Evolutionary conservation across 139 green algal genomes (phyloP).

Genomic region (Edaphochlamys debaryana): DNA sequence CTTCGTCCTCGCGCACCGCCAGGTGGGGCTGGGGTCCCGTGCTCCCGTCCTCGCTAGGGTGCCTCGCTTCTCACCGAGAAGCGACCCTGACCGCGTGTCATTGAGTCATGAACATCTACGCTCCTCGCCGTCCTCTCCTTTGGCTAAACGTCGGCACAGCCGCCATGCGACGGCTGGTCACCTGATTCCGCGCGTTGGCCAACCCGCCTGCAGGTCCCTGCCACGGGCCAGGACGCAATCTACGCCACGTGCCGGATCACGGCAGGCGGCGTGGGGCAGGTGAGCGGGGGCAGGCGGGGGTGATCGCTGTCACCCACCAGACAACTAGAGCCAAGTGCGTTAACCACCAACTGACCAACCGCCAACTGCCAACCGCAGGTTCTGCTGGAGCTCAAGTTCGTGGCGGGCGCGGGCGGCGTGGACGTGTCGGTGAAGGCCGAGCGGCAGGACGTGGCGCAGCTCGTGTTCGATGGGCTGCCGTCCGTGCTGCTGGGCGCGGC

Average conservation of each 20-base stretch:
- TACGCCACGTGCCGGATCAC: constrained; percentile 66
- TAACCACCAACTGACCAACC: no score
- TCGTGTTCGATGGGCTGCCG: constrained; percentile 53
- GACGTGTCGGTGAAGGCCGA: constrained; percentile 50
- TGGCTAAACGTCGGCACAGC: no score
- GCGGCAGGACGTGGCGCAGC: constrained; percentile 50
- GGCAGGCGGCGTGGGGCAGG: constrained; percentile 26
- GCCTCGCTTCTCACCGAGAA: no score
- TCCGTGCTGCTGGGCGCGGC: constrained; percentile 43
- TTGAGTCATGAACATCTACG: no score
- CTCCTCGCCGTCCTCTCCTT: no score
- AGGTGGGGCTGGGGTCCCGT: constrained; percentile 53
- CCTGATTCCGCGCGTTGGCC: background rate
- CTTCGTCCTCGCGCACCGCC: constrained; percentile 78
- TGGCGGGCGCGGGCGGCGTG: constrained; percentile 45
- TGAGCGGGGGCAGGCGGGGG: no score
- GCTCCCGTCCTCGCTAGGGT: no score
- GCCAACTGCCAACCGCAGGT: no score
- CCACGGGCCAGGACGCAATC: constrained; percentile 67
- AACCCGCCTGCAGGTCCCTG: constrained; percentile 57
- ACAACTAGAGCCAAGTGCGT: no score
- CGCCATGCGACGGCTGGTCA: background rate
- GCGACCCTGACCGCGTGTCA: no score
- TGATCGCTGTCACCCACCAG: no score
- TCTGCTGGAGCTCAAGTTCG: constrained; percentile 57